Evolutionary conservation across 768 basidiomycete genomes (phyloP).

Genomic region (Rickenella mellea): DNA sequence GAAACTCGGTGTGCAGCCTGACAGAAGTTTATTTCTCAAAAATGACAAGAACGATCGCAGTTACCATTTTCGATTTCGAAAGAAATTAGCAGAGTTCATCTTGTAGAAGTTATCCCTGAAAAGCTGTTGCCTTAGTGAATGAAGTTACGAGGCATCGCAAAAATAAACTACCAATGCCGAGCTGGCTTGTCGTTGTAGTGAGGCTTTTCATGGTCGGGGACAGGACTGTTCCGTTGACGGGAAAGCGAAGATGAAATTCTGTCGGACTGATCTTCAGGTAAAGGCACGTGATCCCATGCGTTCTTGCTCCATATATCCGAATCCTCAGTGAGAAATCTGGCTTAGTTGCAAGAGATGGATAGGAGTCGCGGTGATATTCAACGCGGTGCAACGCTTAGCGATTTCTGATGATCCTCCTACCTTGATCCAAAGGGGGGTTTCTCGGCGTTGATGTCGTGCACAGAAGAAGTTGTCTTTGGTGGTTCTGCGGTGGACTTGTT

Average conservation of each 20-base stretch:
- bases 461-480: conserved; percentile 46
- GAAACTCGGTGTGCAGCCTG: conserved; percentile 92
- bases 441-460: conserved; percentile 44
- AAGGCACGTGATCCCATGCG: conserved; percentile 87
- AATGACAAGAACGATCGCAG: conserved; percentile 5
- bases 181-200: conserved; percentile 69
- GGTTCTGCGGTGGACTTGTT: not conserved
- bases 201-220: conserved; percentile 59
- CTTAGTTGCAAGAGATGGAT: conserved; percentile 1
- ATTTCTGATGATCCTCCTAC: conserved; percentile 21
- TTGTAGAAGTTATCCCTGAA: conserved; percentile 92
- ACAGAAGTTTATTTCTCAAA: not conserved
- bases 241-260: conserved; percentile 59
- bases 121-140: conserved; percentile 18
- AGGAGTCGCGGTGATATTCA: too few species aligned
- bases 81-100: conserved; percentile 79
- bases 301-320: conserved; percentile 79
- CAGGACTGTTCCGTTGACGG: conserved; percentile 63
- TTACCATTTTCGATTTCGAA: conserved; percentile 87
- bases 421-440: conserved; percentile 68
- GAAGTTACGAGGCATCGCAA: conserved; percentile 11
- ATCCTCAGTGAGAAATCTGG: conserved; percentile 60
- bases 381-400: not conserved
- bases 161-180: conserved; percentile 46
- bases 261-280: conserved; percentile 73